Percentiles rank a stretch among this genome's conserved stretches.
These are phyloP conservation scores for Suillus americanus DNA, from an alignment of 768 basidiomycete species.

Conservation along the genomic window DNA sequence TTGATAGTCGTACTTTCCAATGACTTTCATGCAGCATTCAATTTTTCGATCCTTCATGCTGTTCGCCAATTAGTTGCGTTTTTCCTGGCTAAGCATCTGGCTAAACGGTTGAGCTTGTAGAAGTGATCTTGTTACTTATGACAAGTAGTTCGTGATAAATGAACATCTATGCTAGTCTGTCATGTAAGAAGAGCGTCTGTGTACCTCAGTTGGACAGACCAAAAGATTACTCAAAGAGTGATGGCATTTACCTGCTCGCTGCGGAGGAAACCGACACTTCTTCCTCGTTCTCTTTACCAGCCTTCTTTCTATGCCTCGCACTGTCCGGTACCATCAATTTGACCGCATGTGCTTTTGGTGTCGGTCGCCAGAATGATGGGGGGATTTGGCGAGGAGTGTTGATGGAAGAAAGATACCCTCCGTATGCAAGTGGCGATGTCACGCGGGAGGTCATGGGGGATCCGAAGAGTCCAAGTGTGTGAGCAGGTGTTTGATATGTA, in stretches of 20 bases:
- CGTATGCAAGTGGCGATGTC: not conserved
- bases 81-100: not conserved
- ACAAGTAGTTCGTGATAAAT: not conserved
- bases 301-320: not conserved
- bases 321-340: not conserved
- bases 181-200: not conserved
- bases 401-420: not conserved
- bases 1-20: not conserved
- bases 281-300: not conserved
- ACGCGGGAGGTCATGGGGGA: not conserved
- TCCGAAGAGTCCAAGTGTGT: not conserved
- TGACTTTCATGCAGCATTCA: not conserved
- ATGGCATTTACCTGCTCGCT: not conserved
- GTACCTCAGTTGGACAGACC: not conserved
- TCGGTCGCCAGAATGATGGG: not conserved
- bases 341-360: not conserved
- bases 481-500: not conserved
- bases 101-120: not conserved
- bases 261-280: not conserved
- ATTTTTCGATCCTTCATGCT: not conserved
- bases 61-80: not conserved
- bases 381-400: not conserved
- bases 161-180: not conserved
- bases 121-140: not conserved
- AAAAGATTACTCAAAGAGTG: not conserved